Evolutionary conservation across 2,329 filamentous ascomycete species (phyloP).

Genomic region (Aphanocladium album): DNA sequence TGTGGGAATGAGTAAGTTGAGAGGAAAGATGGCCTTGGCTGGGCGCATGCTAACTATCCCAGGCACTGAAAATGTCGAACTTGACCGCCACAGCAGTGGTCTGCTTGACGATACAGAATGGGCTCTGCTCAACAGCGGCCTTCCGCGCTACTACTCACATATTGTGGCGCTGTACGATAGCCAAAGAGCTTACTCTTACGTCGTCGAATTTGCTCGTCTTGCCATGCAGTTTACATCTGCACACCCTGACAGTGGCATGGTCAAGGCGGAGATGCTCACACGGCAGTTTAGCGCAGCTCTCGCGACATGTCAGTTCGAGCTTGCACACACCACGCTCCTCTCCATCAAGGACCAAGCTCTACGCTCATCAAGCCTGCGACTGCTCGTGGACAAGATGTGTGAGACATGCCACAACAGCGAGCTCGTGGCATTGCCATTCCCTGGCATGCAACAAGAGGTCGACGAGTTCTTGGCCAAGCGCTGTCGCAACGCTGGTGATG

Average conservation of each 20-base stretch:
- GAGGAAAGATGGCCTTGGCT: neutral
- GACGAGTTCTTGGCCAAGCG: conserved; percentile 72
- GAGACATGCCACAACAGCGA: conserved; percentile 60
- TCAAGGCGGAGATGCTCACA: conserved; percentile 68
- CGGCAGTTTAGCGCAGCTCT: conserved; percentile 80
- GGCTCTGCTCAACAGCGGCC: conserved; percentile 62
- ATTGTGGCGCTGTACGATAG: conserved; percentile 77
- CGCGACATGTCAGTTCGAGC: conserved; percentile 71
- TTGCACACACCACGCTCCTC: conserved; percentile 74
- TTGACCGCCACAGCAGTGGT: conserved; percentile 53
- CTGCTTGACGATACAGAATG: conserved; percentile 74
- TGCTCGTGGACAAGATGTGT: conserved; percentile 65
- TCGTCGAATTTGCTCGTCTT: conserved; percentile 76
- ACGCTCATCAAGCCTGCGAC: conserved; percentile 65
- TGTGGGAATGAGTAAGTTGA: conserved; percentile 74
- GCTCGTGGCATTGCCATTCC: conserved; percentile 73
- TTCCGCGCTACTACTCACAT: conserved; percentile 82
- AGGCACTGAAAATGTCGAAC: conserved; percentile 43
- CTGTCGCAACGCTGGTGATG: conserved; percentile 63
- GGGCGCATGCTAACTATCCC: conserved; percentile 22
- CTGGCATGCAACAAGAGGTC: conserved; percentile 69
- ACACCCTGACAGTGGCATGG: conserved; percentile 29
- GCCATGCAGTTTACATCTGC: conserved; percentile 58
- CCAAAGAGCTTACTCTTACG: conserved; percentile 69
- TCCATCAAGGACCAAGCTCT: conserved; percentile 68